Base-by-base conservation (phyloP, 108 stramenopile species). In the Cyclotella kingstonii region DNA sequence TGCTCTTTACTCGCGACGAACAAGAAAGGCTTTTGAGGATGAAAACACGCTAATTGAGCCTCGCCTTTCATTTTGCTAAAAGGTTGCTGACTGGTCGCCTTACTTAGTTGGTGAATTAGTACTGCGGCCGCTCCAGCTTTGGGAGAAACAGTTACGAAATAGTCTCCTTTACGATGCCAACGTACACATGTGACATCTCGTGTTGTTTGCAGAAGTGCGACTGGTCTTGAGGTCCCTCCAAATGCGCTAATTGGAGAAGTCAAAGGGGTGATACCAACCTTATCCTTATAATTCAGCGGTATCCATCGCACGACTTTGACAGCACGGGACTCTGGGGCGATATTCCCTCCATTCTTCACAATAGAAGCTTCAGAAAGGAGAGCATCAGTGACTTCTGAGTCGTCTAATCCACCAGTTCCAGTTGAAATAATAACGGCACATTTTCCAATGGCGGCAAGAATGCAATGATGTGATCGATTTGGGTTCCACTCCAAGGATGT, bases 81-180 rank as follows among this genome's bases (percentile, higher is more conserved):
- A 17, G 98, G 99, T 44, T 93, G 93, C 67, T 98, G 97, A 42
- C 93, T 94, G 10, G 77, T 77, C 3, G 93, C 94, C 75, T 92
- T 95, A 61, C 81, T 84, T 6, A 98, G 69, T 70, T 98, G 98
- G 76, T 98, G 97, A 36, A 98, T 94, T 31, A 97, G 66, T 39
- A 98, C 96, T 14, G 95, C 76, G 5, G 86, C 73, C 21, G 93
- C 80, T 19, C 79, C 81, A 33, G 82, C 80, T 61, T 85, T 83
- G 17, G 95, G 95, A 22, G 77, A 75, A 21, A 99, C 91, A 0
- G 95, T 92, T 6, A 90, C 91, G 59, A 99, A 92, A 73, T 99
- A 99, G 66, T 98, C 99, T 7, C 99, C 99, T 78, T 96, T 97
- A 5, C 66, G 54, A 66, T 99, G 99, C 98, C 98, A 99, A 19